Conservation (phyloP, 2,329 filamentous ascomycete genomes). For the Beauveria australis region DNA sequence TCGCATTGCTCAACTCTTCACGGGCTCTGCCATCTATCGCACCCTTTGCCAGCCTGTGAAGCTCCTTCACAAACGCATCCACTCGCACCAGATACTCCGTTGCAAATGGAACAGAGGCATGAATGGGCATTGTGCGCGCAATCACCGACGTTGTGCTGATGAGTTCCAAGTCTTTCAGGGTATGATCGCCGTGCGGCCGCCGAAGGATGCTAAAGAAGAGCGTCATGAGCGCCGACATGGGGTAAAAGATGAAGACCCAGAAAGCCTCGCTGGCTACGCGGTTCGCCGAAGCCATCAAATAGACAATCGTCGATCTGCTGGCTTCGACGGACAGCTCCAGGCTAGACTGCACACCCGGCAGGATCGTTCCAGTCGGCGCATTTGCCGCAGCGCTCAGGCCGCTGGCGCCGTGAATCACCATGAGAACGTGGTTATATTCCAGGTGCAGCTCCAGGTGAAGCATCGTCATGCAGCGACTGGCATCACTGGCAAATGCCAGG, state of each 20-base stretch:
- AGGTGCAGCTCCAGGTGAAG: conserved; percentile 39
- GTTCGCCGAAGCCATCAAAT: conserved; percentile 33
- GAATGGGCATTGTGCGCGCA: conserved; percentile 31
- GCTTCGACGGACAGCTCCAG: conserved; percentile 45
- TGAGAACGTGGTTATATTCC: conserved; percentile 48
- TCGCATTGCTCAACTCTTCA: neutral
- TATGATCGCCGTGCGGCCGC: conserved; percentile 35
- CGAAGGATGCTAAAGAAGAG: conserved; percentile 48
- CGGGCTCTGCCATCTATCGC: conserved; percentile 23
- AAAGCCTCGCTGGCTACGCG: conserved; percentile 39
- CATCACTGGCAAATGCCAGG: conserved; percentile 19
- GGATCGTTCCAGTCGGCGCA: conserved; percentile 26
- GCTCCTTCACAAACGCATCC: conserved; percentile 34
- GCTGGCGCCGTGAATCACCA: conserved; percentile 47
- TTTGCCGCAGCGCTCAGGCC: conserved; percentile 36
- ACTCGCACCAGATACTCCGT: conserved; percentile 31
- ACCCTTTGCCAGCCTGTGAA: conserved; percentile 33
- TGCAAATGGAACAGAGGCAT: conserved; percentile 24
- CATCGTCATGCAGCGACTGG: conserved; percentile 31
- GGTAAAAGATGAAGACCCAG: conserved; percentile 49
- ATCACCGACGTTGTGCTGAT: conserved; percentile 34
- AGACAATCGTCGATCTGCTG: conserved; percentile 45
- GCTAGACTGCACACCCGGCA: conserved; percentile 41
- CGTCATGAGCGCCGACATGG: conserved; percentile 43
- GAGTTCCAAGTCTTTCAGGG: conserved; percentile 37